Evolutionary conservation across 2,329 filamentous ascomycete genomes (phyloP).

Genomic region (Fusarium sp.): DNA sequence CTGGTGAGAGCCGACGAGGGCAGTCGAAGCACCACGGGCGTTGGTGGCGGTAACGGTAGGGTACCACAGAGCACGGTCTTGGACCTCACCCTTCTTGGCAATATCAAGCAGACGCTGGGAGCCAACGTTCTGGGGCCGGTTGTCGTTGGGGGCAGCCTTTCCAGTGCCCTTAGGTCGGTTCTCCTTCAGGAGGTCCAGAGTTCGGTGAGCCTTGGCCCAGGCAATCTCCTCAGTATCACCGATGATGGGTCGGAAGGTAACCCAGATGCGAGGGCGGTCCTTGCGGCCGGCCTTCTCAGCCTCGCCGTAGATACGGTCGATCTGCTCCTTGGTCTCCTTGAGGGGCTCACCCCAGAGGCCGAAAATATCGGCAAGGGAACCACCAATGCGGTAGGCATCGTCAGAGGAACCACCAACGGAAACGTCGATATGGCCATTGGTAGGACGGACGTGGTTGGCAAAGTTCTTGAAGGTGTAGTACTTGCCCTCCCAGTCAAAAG

Average conservation of each 20-base stretch:
- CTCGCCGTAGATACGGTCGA: conserved; percentile 72
- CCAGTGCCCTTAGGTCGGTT: conserved; percentile 57
- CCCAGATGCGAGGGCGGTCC: conserved; percentile 73
- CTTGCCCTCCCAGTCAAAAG: conserved; percentile 73
- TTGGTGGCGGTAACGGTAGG: conserved; percentile 74
- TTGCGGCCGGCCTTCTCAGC: conserved; percentile 69
- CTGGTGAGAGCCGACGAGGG: conserved; percentile 68
- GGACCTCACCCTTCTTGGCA: conserved; percentile 68
- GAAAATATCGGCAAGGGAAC: conserved; percentile 72
- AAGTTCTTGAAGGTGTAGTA: conserved; percentile 74
- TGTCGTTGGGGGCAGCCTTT: conserved; percentile 42
- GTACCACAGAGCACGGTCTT: conserved; percentile 75
- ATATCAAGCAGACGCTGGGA: conserved; percentile 72
- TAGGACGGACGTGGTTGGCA: conserved; percentile 67
- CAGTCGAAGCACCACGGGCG: conserved; percentile 71
- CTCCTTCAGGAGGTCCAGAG: conserved; percentile 65
- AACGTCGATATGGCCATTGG: conserved; percentile 68
- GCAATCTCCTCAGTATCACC: conserved; percentile 74
- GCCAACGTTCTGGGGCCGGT: conserved; percentile 69
- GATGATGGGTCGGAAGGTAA: conserved; percentile 73
- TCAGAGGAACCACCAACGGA: conserved; percentile 72
- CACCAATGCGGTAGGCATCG: conserved; percentile 72
- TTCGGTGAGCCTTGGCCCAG: conserved; percentile 72
- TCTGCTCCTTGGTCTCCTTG: conserved; percentile 75
- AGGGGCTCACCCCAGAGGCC: conserved; percentile 75